Evolutionary conservation across 345 rosid genomes (phyloP), one percentile per base, ranked within the genome.

Genomic region (Brassica napus): DNA sequence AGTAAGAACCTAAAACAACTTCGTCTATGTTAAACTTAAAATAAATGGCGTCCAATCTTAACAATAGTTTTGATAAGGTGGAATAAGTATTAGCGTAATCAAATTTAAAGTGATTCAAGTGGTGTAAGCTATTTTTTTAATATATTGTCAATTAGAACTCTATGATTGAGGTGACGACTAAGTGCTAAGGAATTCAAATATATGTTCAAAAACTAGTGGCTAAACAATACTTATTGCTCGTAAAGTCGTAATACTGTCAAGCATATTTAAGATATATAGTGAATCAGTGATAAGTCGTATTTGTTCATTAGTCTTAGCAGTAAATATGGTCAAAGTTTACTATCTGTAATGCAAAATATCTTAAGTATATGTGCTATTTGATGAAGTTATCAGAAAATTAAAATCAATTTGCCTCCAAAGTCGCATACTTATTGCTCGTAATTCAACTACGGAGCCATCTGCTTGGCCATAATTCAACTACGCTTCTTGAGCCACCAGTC

Each of bases 251-350:
- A 32, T 15, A 76, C 16, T 5, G 30, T 49, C n/a, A 35, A 64
- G 18, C 15, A 14, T 14, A 47, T 47, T 47, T 47, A 47, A 47
- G 32, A 54, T 71, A 71, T 34, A 34, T 12, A 12, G 72, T 61
- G 39, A 34, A 26, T 26, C 6, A 7, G 6, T 3, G 39, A 70
- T 12, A 10, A 64, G 59, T 26, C 15, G 34, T 77, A 63, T 52
- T 54, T 54, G 57, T 24, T 63, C 10, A 23, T 24, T 6, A 71
- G 21, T 30, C 30, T 64, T 18, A 26, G 47, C 65, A 63, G 71
- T 63, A 54, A 77, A 71, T 71, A 65, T 77, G 30, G 71, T 63
- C 31, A 64, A 75, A 57, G 4, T 57, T 57, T 3, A 3, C 5
- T 0, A 54, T 21, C 30, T 57, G 3, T 57, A 57, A 57, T 57